A percentile compares a stretch with the other conserved stretches of the same genome.
phyloP scores from a whole-genome alignment of 108 stramenopile genomes.

The Parmales sp. region DNA sequence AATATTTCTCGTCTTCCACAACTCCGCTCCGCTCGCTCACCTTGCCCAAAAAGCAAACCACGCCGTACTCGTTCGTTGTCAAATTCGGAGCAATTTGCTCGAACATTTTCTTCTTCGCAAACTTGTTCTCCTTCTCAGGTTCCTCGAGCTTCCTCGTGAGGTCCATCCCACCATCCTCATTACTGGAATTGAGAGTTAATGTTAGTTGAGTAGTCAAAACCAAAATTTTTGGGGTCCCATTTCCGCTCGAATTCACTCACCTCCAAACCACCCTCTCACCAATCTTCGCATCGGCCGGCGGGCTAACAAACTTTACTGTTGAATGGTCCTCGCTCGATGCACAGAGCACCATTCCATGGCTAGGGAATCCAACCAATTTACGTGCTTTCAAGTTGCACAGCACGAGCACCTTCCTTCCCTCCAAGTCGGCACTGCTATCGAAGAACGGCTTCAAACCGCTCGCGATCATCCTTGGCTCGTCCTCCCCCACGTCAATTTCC shows the following conservation, averaged over 20 bases:
- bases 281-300: constrained; percentile 79
- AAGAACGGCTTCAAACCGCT: constrained; percentile 85
- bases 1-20: no score
- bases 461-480: constrained; percentile 74
- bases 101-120: constrained; percentile 96
- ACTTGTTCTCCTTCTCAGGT: constrained; percentile 79
- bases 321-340: constrained; percentile 81
- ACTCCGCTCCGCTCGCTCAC: no score
- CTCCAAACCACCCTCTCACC: constrained; percentile 84
- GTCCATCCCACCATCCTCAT: no score
- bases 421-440: constrained; percentile 65
- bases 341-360: constrained; percentile 97
- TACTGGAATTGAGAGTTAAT: no score
- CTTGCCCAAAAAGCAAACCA: constrained; percentile 69
- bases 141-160: constrained; percentile 68
- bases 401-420: constrained; percentile 80
- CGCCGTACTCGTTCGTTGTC: constrained; percentile 68
- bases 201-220: no score
- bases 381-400: constrained; percentile 93
- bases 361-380: constrained; percentile 84
- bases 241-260: constrained; percentile 28
- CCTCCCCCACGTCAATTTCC: constrained; percentile 96
- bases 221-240: no score
- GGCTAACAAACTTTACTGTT: constrained; percentile 77
- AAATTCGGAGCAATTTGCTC: constrained; percentile 86